Evolutionary conservation across 192 early-diverging fungal genomes (phyloP).

Genomic region (Mortierella antarctica): DNA sequence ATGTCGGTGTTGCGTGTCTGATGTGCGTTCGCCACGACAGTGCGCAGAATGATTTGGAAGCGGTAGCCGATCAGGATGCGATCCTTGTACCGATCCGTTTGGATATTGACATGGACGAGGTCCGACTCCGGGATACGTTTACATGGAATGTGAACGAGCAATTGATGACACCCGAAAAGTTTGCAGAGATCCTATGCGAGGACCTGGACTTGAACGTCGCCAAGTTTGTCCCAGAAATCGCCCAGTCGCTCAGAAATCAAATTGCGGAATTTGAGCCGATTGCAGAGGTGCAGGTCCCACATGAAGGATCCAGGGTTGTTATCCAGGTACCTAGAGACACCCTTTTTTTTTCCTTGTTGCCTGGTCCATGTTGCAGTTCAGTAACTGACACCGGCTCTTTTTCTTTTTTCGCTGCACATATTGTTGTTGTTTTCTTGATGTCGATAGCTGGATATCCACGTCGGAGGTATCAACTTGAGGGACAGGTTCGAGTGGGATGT

Average conservation of each 20-base stretch:
- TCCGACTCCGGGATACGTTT: constrained; percentile 90
- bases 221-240: constrained; percentile 64
- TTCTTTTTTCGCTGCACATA: neutral
- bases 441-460: constrained; percentile 83
- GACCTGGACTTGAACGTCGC: constrained; percentile 72
- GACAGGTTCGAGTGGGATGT: constrained; percentile 96
- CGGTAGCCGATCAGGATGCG: constrained; percentile 75
- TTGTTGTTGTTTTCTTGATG: neutral
- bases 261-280: constrained; percentile 67
- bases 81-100: constrained; percentile 88
- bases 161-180: constrained; percentile 82
- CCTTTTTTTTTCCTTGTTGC: neutral
- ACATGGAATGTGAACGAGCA: constrained; percentile 93
- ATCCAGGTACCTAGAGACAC: constrained; percentile 56
- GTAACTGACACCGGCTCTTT: neutral
- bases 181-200: constrained; percentile 85
- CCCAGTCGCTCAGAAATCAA: constrained; percentile 69
- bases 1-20: neutral
- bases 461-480: constrained; percentile 79
- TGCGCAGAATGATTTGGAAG: constrained; percentile 55
- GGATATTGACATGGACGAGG: constrained; percentile 90
- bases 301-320: constrained; percentile 55
- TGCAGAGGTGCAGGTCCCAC: constrained; percentile 58
- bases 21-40: constrained; percentile 21
- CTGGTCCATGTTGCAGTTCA: neutral